Evolutionary conservation across 805 yeast species (phyloP), one percentile per base, ranked within the genome.

Genomic region (Starmerella tilneyi): DNA sequence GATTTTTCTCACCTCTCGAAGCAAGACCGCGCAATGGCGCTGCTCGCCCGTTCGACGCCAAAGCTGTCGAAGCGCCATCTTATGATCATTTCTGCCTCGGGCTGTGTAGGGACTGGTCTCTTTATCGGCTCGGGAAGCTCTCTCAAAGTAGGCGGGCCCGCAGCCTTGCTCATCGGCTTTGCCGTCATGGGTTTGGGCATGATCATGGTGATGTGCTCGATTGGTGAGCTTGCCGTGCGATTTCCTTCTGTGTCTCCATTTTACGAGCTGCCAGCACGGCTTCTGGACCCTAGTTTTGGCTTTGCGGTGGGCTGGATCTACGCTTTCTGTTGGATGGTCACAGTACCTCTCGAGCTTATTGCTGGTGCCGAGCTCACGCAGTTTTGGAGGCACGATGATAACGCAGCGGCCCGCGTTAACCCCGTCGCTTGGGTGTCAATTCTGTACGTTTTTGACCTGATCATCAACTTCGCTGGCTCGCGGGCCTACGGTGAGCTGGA

Each of bases 21-120:
- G 33, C 58, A 52, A 23, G 57, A 56, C 37, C 46, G 43, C 35
- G 58, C 59, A 4, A 41, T 43, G 39, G 47, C 39, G 55, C 56
- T 38, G 47, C 56, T 43, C 42, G 69, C 48, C 64, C 64, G 42
- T 57, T 71, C 48, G 66, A 71, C 51, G 72, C 81, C 39, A 62
- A 30, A 43, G 23, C 47, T 56, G 13, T 41, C 48, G 23, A 49
- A 52, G 32, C 46, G 85, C 43, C 85, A 79, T 57, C 70, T 78
- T 51, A 71, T 77, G 45, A 76, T 80, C 81, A 76, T 80, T 58
- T 81, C 92, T 52, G 75, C 84, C 53, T 94, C 92, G 54, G 89
- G 92, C 54, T 83, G 89, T 53, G 76, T 78, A 38, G 85, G 85
- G 54, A 78, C 84, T 1, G 84, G 85, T 61, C 63, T 79, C 45